These are phyloP conservation scores for Xerocomus minutiporus DNA, from an alignment of 1,284 basidiomycete genomes.

Conservation along the genomic window DNA sequence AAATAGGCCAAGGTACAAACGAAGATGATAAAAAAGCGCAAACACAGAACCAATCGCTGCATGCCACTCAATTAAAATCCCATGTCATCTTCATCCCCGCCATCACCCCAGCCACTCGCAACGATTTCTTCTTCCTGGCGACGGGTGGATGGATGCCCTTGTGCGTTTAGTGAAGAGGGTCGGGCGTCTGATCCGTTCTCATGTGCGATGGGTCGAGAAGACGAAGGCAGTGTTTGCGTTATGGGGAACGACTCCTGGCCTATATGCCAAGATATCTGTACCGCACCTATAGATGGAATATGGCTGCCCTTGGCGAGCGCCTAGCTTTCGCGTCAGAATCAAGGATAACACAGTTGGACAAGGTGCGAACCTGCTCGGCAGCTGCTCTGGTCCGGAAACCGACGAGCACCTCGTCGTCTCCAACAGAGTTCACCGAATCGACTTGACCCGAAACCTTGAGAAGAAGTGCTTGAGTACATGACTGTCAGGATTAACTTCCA, in stretches of 20 bases:
- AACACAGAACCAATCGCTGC: neutral
- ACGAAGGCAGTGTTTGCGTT: constrained; percentile 11
- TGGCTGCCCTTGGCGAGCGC: constrained; percentile 63
- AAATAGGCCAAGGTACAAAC: constrained; percentile 15
- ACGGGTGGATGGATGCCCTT: constrained; percentile 21
- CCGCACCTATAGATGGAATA: constrained; percentile 59
- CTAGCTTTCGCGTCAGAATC: constrained; percentile 34
- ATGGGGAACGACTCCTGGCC: constrained; percentile 30
- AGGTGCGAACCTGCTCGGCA: constrained; percentile 64
- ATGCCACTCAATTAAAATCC: constrained; percentile 32
- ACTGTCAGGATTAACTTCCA: constrained; percentile 2
- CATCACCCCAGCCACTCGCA: constrained; percentile 60
- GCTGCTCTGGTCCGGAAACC: constrained; percentile 62
- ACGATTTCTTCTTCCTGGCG: constrained; percentile 53
- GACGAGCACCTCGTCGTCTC: constrained; percentile 56
- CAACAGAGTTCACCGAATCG: constrained; percentile 53
- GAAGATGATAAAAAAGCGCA: constrained; percentile 1
- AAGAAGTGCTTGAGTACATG: constrained; percentile 8
- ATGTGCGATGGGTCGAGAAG: constrained; percentile 15
- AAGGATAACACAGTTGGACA: neutral
- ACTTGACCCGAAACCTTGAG: constrained; percentile 61
- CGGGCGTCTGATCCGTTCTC: constrained; percentile 14
- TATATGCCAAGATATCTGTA: constrained; percentile 64
- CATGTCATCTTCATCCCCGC: constrained; percentile 61
- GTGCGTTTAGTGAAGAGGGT: constrained; percentile 8